Evolutionary conservation across 257 asterid genomes (phyloP), one percentile per base, ranked within the genome.

Genomic region (Mitragyna speciosa): DNA sequence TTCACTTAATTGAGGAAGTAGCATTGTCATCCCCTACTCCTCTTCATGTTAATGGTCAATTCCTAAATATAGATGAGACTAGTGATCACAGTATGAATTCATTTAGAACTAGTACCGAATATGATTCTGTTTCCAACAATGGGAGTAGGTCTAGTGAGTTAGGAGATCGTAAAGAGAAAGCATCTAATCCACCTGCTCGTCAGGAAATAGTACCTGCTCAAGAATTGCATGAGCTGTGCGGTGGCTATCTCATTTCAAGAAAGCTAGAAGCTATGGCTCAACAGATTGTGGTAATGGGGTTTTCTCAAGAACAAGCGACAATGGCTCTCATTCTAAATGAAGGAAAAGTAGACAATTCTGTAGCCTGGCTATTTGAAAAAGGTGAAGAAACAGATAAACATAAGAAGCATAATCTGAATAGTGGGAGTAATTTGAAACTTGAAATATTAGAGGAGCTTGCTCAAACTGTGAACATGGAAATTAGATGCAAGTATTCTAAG

Each of bases 131-230:
- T 73, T 96, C 98, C 75, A 96, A 93, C 82, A 94, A 88, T 49
- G 99, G 86, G 73, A 94, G 99, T 82, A 93, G 96, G 98, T 95
- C 99, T 74, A 98, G 97, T 73, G 98, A 92, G 85, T 93, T 97
- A 59, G 99, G 93, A 82, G 96, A 90, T 77, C 91, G 75, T 48
- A 89, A 89, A 83, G 95, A 92, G 68, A 90, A 86, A 84, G 70
- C 82, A 9, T 79, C 90, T 64, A 86, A 70, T 73, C 77, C 80
- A 51, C 83, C 82, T 75, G 56, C n/a, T 24, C 91, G 87, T 39
- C 92, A 63, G 52, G 92, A 83, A 69, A 43, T 83, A 31, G 86
- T 89, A 63, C 89, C 90, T 70, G 97, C 97, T 10, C 97, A 91
- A 76, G 97, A 92, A 78, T 80, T 92, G 85, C 94, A 87, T 76